Base-by-base conservation (phyloP, 352 stramenopile genomes). In the Globisporangium carolinianum region DNA sequence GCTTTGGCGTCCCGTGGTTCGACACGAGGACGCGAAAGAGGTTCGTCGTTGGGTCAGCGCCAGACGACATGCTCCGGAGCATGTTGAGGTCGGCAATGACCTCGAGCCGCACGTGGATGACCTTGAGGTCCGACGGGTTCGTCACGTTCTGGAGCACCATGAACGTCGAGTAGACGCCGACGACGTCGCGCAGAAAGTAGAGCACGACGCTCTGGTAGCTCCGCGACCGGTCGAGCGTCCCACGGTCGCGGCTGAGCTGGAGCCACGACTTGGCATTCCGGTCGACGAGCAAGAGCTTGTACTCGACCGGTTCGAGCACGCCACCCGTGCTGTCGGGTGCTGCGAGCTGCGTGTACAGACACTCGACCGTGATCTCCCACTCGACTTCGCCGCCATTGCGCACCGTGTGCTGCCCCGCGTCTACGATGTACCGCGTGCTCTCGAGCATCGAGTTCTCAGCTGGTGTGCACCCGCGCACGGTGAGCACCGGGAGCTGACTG, bases 351-450 rank as follows among this genome's bases (percentile, higher is more conserved):
- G 65, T 84, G 55, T 84, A 89, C n/a, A 86, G 58, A 49, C 80
- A 86, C 63, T 95, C 83, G 17, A 95, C 73, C 1, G 86, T 94
- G 56, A 95, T 92, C 51, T 95, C 86, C 86, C 86, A 95, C 58
- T 95, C 86, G 17, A 95, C 78, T 66, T 93, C 84, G 59, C 82
- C 83, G 35, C 84, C 86, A 42, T 91, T 92, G 47, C 86, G 83
- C 53, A 95, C 80, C 4, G 83, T 95, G 60, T 95, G 86, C 48
- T 95, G 86, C 0, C 86, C 86, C 12, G 90, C 83, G 65, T 95
- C 86, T 41, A 95, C 91, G 18, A 94, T 74, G 57, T 90, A 95
- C 6, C 85, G 79, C 37, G 83, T 89, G 35, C 81, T 89, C 41
- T 94, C 81, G 1, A 95, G 74, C 1, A 77, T 76, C 7, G 83